Evolutionary conservation across 1,284 basidiomycete species (phyloP), one percentile per base, ranked within the genome.

Genomic region (Boletus smithii): DNA sequence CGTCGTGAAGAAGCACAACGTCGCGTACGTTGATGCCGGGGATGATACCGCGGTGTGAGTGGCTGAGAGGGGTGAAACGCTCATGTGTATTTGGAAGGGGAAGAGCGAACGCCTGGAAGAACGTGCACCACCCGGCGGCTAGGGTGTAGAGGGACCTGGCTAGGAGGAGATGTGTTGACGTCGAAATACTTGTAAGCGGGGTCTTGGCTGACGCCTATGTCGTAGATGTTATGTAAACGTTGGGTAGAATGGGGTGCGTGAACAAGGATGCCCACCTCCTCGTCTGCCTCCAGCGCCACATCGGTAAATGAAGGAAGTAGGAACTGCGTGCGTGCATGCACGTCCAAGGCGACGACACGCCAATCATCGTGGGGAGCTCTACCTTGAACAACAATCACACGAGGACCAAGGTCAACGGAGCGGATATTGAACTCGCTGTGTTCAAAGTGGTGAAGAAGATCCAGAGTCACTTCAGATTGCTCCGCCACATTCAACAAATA

Each of bases 111-210:
- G 59, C 57, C 26, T 45, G 34, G n/a, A 61, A 14, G 33, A 33
- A 37, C 3, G 54, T 44, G 24, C n/a, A 9, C 46, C 50, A 59
- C 7, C 54, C 46, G 2, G 18, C 4, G 14, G 23, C 4, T 17
- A 6, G 8, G 7, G 42, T 34, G 31, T 39, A 45, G 22, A 43
- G 42, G 5, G 50, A 57, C n/a, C 10, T n/a, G 3, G 42, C 33
- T 5, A 59, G 18, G 4, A 61, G 6, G 6, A 61, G 18, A 33
- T 58, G 59, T 1, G 57, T 57, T 16, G 57, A 60, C 8, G 57
- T 58, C 10, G 57, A 60, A 33, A 58, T 32, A n/a, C 36, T 39
- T 20, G 16, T 36, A 2, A 44, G 53, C 8, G 18, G 8, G 14
- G 34, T 34, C 2, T 42, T 11, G 3, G 22, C 33, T 11, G 23